Evolutionary conservation across 768 basidiomycete genomes (phyloP).

Genomic region (Boletus reticulatus): DNA sequence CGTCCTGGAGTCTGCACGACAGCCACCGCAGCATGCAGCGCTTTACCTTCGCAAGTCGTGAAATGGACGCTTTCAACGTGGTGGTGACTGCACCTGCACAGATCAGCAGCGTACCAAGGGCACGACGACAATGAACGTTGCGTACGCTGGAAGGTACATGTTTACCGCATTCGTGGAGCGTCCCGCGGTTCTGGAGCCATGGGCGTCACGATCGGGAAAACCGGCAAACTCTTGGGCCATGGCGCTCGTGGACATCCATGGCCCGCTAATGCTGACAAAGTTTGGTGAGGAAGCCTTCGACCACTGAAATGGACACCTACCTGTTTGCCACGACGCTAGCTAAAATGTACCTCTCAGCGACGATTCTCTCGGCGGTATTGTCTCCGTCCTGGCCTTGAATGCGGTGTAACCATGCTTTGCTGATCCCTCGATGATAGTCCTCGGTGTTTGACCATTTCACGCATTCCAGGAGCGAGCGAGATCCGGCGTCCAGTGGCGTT

Average conservation of each 20-base stretch:
- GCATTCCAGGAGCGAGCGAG: constrained; percentile 25
- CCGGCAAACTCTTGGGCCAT: constrained; percentile 75
- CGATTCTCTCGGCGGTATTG: constrained; percentile 40
- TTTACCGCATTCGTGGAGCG: constrained; percentile 45
- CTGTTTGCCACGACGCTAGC: constrained; percentile 75
- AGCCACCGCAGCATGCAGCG: constrained; percentile 63
- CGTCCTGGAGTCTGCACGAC: constrained; percentile 66
- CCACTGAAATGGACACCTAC: constrained; percentile 29
- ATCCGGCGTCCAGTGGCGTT: not conserved
- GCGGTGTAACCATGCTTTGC: constrained; percentile 58
- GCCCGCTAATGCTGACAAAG: constrained; percentile 58
- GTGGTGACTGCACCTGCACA: constrained; percentile 51
- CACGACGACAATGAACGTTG: constrained; percentile 1
- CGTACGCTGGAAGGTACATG: constrained; percentile 66
- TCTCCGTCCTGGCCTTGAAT: constrained; percentile 41
- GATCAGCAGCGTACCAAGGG: constrained; percentile 1
- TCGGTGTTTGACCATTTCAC: constrained; percentile 69
- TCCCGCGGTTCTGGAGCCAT: constrained; percentile 15
- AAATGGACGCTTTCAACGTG: constrained; percentile 78
- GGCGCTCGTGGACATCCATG: constrained; percentile 61
- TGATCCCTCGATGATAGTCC: constrained; percentile 68
- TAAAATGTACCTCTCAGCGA: constrained; percentile 64
- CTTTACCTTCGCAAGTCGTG: constrained; percentile 36
- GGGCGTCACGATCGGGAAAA: constrained; percentile 22
- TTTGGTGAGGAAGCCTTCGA: not conserved